These are phyloP conservation scores for Paecilomyces fulvus DNA, from an alignment of 2,329 filamentous ascomycete species.

Conservation along the genomic window DNA sequence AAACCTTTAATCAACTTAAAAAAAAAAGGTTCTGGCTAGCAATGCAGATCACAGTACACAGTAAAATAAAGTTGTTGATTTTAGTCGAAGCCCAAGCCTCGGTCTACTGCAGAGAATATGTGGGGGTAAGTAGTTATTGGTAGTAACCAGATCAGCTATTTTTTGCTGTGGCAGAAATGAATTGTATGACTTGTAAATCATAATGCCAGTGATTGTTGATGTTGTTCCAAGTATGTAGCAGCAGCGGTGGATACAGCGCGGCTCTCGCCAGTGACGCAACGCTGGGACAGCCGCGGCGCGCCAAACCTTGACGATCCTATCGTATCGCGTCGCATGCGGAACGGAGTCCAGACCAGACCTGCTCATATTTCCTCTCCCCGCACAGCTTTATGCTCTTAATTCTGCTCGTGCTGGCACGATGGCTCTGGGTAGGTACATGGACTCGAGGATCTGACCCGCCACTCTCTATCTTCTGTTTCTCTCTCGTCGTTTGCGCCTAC, in stretches of 20 bases:
- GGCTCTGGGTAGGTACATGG: slow-evolving; percentile 21
- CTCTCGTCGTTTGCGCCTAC: background rate
- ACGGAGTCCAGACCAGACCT: background rate
- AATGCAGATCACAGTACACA: background rate
- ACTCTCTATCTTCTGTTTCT: background rate
- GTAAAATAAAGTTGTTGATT: background rate
- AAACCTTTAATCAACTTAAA: too few species aligned
- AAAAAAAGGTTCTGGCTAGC: background rate
- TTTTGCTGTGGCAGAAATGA: background rate
- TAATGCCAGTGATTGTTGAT: background rate
- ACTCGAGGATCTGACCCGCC: background rate
- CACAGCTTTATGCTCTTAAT: background rate
- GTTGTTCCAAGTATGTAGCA: background rate
- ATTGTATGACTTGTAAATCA: background rate
- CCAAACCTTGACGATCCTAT: background rate
- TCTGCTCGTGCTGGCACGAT: slow-evolving; percentile 12
- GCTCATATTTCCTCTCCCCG: background rate
- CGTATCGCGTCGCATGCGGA: background rate
- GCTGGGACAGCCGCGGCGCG: background rate
- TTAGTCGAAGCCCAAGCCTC: background rate
- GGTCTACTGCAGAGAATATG: background rate
- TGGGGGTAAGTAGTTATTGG: background rate
- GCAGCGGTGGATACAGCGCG: background rate
- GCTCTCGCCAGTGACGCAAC: background rate
- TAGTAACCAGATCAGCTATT: background rate